Evolutionary conservation across 768 basidiomycete genomes (phyloP).

Genomic region (Botryobasidium botryosum): DNA sequence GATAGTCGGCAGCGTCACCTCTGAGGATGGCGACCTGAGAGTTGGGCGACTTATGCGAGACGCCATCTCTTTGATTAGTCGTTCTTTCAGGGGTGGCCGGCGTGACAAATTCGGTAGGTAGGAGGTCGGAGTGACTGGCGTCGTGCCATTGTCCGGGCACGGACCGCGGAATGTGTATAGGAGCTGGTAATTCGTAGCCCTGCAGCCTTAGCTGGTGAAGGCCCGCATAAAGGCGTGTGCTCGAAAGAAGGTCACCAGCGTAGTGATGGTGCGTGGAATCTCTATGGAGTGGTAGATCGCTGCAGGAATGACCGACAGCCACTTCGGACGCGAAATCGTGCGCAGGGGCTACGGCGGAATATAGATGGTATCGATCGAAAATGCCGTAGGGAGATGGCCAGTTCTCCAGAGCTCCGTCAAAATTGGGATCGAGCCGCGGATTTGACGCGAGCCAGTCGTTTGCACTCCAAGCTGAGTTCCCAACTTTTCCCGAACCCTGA

Average conservation of each 20-base stretch:
- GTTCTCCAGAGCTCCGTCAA: background rate
- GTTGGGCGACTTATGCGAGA: no score
- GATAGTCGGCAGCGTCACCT: no score
- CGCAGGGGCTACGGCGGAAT: conserved; percentile 11
- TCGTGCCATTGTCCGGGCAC: no score
- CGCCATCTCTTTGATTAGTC: no score
- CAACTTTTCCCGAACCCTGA: no score
- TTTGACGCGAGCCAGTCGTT: conserved; percentile 11
- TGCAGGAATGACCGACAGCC: conserved; percentile 1
- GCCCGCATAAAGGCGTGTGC: conserved; percentile 5
- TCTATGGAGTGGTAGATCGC: conserved; percentile 3
- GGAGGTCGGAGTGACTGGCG: no score
- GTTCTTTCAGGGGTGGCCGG: no score
- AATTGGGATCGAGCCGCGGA: conserved; percentile 3
- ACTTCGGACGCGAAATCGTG: conserved; percentile 14
- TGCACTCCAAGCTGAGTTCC: conserved; percentile 13
- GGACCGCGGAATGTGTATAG: no score
- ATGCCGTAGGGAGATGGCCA: conserved; percentile 4
- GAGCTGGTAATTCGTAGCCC: no score
- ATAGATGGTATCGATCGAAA: conserved; percentile 13
- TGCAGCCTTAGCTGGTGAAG: conserved; percentile 8
- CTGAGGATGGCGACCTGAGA: no score
- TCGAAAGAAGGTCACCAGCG: conserved; percentile 13
- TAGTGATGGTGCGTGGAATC: conserved; percentile 13
- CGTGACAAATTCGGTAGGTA: no score